Evolutionary conservation across 2,329 filamentous ascomycete genomes (phyloP).

Genomic region (Monilinia polystroma): DNA sequence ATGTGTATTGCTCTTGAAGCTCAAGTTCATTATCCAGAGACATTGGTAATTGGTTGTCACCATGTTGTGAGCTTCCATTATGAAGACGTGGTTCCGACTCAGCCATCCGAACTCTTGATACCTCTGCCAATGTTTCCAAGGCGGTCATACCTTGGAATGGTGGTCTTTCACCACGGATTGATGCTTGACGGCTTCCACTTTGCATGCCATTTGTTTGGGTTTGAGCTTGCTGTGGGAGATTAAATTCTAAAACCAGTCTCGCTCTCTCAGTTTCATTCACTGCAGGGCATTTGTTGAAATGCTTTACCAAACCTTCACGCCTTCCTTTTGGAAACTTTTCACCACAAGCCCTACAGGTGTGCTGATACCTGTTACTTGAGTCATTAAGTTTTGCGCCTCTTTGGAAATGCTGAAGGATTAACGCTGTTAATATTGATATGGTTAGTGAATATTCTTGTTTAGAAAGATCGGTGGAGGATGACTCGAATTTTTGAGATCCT

Average conservation of each 20-base stretch:
- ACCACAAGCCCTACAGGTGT: conserved; percentile 85
- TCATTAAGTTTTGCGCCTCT: conserved; percentile 83
- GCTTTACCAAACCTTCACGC: conserved; percentile 76
- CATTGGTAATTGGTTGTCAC: conserved; percentile 29
- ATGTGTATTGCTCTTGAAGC: conserved; percentile 57
- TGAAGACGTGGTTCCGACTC: conserved; percentile 58
- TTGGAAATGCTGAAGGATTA: conserved; percentile 86
- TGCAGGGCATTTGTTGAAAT: conserved; percentile 82
- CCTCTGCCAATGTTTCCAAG: conserved; percentile 83
- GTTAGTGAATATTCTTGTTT: conserved; percentile 23
- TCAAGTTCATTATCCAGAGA: conserved; percentile 45
- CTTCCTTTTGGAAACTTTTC: conserved; percentile 89
- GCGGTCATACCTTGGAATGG: conserved; percentile 62
- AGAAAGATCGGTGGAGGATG: conserved; percentile 5
- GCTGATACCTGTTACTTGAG: conserved; percentile 86
- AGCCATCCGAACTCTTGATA: conserved; percentile 74
- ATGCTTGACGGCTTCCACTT: conserved; percentile 39
- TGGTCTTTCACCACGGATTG: conserved; percentile 29
- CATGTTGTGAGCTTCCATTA: conserved; percentile 45
- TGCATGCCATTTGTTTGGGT: conserved; percentile 34
- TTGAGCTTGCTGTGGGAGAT: conserved; percentile 48
- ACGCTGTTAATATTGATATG: conserved; percentile 35
- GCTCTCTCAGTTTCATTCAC: conserved; percentile 73
- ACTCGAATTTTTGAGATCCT: conserved; percentile 6
- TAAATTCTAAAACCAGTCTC: conserved; percentile 69